A percentile compares a stretch with the other conserved stretches of the same genome.
Conservation (phyloP, 768 basidiomycete genomes). For the Suillus subaureus region DNA sequence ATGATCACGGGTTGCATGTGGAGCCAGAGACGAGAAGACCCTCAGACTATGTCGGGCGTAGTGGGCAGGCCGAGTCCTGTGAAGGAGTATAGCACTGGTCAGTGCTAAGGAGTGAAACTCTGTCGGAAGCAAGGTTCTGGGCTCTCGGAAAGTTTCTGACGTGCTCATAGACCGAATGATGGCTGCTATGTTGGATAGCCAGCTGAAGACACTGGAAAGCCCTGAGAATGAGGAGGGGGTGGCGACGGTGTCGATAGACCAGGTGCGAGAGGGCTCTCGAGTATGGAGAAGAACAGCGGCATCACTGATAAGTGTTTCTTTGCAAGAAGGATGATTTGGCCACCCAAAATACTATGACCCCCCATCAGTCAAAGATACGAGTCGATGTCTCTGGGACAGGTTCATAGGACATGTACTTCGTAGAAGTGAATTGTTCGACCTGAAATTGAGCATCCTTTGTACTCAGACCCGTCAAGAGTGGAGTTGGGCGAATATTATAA, state of each 20-base stretch:
- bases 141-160: constrained; percentile 61
- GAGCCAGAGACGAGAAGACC: constrained; percentile 14
- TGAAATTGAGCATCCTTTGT: no score
- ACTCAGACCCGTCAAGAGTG: no score
- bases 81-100: no score
- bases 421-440: no score
- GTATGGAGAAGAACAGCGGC: not conserved
- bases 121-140: no score
- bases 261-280: constrained; percentile 26
- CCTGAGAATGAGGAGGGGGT: constrained; percentile 61
- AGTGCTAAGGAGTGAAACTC: constrained; percentile 49
- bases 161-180: constrained; percentile 64
- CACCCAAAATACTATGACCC: no score
- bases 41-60: constrained; percentile 9
- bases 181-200: constrained; percentile 76
- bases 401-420: no score
- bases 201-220: constrained; percentile 68
- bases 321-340: not conserved
- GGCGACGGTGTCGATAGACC: constrained; percentile 56
- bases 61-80: constrained; percentile 13
- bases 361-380: no score
- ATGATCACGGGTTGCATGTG: constrained; percentile 28
- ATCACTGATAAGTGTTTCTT: not conserved
- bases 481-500: no score
- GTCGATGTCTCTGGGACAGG: no score